Evolutionary conservation across 768 basidiomycete genomes (phyloP).

Genomic region (Fistulinella prunicolor): DNA sequence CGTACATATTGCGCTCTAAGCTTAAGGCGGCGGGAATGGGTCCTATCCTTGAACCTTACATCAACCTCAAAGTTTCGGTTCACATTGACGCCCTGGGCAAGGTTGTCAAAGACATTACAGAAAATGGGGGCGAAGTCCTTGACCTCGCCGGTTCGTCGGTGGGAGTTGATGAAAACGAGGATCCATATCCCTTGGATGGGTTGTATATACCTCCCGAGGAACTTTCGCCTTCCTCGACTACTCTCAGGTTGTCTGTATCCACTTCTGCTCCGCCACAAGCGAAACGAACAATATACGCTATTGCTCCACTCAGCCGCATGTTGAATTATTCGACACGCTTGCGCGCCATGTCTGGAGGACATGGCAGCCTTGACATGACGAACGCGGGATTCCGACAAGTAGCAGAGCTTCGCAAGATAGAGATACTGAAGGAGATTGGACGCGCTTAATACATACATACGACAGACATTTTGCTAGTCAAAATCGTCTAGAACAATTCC

Average conservation of each 20-base stretch:
- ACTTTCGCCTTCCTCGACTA: constrained; percentile 67
- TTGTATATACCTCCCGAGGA: constrained; percentile 73
- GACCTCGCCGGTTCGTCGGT: constrained; percentile 49
- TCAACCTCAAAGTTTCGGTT: constrained; percentile 65
- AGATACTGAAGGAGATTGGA: constrained; percentile 79
- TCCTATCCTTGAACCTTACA: constrained; percentile 75
- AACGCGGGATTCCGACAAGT: constrained; percentile 77
- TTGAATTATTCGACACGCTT: constrained; percentile 77
- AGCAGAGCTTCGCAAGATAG: constrained; percentile 54
- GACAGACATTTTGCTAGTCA: constrained; percentile 8
- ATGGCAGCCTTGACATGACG: constrained; percentile 77
- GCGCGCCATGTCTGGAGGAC: constrained; percentile 78
- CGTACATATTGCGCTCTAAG: constrained; percentile 59
- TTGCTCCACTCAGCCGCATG: constrained; percentile 79
- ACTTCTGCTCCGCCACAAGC: constrained; percentile 36
- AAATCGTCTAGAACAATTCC: constrained; percentile 44
- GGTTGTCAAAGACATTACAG: constrained; percentile 81
- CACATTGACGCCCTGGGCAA: constrained; percentile 68
- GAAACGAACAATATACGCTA: constrained; percentile 66
- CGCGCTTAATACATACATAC: constrained; percentile 43
- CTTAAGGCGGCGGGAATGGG: constrained; percentile 65
- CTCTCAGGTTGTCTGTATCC: constrained; percentile 26
- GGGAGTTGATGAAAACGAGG: constrained; percentile 36
- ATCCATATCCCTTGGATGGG: constrained; percentile 55
- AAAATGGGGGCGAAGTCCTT: constrained; percentile 74